Percentiles rank a stretch among this genome's conserved stretches.
These are phyloP conservation scores for Globisporangium ultimum DNA, from an alignment of 352 stramenopile genomes.

Conservation along the genomic window DNA sequence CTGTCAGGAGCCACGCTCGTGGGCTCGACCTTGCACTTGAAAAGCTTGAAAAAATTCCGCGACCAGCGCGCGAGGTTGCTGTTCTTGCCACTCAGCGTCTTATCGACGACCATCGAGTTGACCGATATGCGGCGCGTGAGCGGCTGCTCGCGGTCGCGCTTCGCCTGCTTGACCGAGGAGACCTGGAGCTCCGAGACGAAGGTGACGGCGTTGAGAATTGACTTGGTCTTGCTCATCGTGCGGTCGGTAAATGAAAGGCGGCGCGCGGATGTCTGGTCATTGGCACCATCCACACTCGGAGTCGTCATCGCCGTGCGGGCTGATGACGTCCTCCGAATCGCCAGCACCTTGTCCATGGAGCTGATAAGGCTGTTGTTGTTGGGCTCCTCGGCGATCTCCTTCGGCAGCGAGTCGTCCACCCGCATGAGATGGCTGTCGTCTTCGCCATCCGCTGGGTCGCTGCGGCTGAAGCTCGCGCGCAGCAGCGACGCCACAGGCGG, in stretches of 20 bases:
- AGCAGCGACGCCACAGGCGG: conserved; percentile 6
- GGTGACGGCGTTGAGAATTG: conserved; percentile 11
- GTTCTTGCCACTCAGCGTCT: conserved; percentile 1
- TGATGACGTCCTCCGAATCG: background rate
- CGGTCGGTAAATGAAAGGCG: conserved; percentile 7
- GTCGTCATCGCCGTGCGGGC: background rate
- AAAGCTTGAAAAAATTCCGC: conserved; percentile 2
- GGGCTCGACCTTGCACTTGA: conserved; percentile 5
- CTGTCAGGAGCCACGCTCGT: conserved; percentile 19
- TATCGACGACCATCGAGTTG: conserved; percentile 19
- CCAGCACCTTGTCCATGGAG: background rate
- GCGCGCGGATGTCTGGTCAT: conserved; percentile 3
- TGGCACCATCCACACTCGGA: background rate
- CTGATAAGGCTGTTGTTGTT: background rate
- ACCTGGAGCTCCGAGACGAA: conserved; percentile 12
- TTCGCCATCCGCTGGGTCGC: background rate
- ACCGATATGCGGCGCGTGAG: conserved; percentile 38
- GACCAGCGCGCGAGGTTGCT: conserved; percentile 12
- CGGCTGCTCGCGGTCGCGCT: conserved; percentile 20
- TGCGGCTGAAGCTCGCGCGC: background rate
- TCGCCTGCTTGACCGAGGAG: conserved; percentile 9
- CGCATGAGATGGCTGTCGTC: background rate
- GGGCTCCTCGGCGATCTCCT: background rate
- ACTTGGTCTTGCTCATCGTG: conserved; percentile 17
- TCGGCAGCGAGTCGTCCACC: background rate